Percentiles rank a stretch among this genome's conserved stretches.
Evolutionary conservation across 441 rosid genomes (phyloP).

Genomic region (Populus trichocarpa): DNA sequence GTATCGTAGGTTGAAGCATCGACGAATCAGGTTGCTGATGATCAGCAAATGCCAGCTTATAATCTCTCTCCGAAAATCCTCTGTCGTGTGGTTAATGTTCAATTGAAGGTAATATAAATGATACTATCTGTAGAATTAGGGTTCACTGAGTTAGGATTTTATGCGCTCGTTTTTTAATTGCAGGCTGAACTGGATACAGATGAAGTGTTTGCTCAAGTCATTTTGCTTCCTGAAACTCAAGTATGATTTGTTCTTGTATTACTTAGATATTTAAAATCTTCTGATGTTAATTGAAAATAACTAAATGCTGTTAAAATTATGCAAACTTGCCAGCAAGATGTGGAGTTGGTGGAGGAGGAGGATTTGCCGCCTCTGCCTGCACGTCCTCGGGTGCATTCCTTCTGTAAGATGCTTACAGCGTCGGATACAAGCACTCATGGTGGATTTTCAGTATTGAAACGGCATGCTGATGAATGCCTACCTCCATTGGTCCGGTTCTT

Average conservation of each 20-base stretch:
- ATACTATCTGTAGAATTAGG: background rate
- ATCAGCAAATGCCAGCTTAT: slow-evolving; percentile 80
- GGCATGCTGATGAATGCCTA: slow-evolving; percentile 90
- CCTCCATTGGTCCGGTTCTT: slow-evolving; percentile 66
- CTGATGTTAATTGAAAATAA: background rate
- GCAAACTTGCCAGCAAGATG: slow-evolving; percentile 50
- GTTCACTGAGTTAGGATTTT: background rate
- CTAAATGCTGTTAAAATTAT: background rate
- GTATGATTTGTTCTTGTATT: slow-evolving; percentile 31
- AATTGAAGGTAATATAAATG: slow-evolving; percentile 47
- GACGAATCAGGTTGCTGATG: slow-evolving; percentile 74
- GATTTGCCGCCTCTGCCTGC: slow-evolving; percentile 37
- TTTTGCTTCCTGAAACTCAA: slow-evolving; percentile 56
- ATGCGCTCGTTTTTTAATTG: background rate
- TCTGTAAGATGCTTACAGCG: slow-evolving; percentile 89
- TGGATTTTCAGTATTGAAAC: slow-evolving; percentile 82
- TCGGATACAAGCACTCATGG: slow-evolving; percentile 96
- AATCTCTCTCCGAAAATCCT: slow-evolving; percentile 70
- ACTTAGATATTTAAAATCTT: background rate
- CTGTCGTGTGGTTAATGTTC: slow-evolving; percentile 79
- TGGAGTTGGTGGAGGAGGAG: slow-evolving; percentile 44
- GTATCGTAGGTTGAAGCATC: slow-evolving; percentile 81
- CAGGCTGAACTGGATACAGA: slow-evolving; percentile 90
- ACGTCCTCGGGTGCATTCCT: slow-evolving; percentile 70
- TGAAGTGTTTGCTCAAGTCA: slow-evolving; percentile 84